phyloP scores from a whole-genome alignment of 2,329 filamentous ascomycete species.

The Clarireedia monteithiana region DNA sequence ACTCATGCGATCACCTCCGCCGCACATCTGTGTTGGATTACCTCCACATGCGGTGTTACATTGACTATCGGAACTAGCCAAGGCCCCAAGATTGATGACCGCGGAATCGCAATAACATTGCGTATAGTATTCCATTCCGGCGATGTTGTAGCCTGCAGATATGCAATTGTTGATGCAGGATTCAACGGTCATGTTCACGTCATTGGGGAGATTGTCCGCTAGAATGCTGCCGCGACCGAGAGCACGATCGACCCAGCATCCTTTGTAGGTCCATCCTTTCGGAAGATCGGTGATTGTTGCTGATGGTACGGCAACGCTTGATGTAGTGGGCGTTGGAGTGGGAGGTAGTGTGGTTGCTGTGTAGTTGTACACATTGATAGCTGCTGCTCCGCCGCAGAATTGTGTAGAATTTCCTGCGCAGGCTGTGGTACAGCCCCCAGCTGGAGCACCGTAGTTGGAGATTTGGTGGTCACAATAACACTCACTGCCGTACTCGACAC shows the following conservation, averaged over 20 bases:
- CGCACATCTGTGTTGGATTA: conserved; percentile 28
- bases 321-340: conserved; percentile 4
- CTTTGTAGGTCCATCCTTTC: conserved; percentile 18
- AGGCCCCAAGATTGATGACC: conserved; percentile 18
- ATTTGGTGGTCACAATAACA: conserved; percentile 21
- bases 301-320: neutral
- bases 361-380: conserved; percentile 20
- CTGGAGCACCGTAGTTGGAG: conserved; percentile 4
- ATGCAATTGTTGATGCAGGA: conserved; percentile 29
- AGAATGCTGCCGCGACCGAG: conserved; percentile 17
- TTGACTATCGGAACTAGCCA: conserved; percentile 27
- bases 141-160: conserved; percentile 20
- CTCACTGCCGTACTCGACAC: conserved; percentile 29
- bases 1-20: conserved; percentile 24
- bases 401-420: conserved; percentile 24
- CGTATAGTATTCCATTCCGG: conserved; percentile 30
- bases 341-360: conserved; percentile 8
- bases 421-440: conserved; percentile 18
- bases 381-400: conserved; percentile 26
- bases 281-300: conserved; percentile 15
- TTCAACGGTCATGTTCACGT: conserved; percentile 15
- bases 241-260: conserved; percentile 20
- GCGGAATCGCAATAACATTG: conserved; percentile 26
- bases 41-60: conserved; percentile 25
- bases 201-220: conserved; percentile 10